These are phyloP conservation scores for Jacaranda copaia DNA, from an alignment of 257 asterid species.

Conservation along the genomic window DNA sequence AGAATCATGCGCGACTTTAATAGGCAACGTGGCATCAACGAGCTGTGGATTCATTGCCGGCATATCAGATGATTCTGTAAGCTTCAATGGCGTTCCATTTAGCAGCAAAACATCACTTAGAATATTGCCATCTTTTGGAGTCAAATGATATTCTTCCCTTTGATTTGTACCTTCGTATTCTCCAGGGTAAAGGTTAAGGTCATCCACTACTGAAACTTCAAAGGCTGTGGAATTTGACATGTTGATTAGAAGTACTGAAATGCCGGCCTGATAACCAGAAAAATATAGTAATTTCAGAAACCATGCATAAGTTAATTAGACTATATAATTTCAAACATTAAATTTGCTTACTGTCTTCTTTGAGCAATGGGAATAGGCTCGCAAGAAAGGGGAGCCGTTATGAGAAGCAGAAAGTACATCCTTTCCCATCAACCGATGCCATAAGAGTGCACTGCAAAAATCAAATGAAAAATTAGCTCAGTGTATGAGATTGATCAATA, in stretches of 20 bases:
- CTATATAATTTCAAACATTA: too few species aligned
- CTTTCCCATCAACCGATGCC: slow-evolving; percentile 84
- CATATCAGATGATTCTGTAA: slow-evolving; percentile 60
- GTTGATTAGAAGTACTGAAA: slow-evolving; percentile 69
- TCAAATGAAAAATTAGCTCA: neutral
- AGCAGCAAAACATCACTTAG: slow-evolving; percentile 69
- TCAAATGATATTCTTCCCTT: slow-evolving; percentile 83
- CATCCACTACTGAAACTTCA: slow-evolving; percentile 49
- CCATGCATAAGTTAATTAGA: neutral
- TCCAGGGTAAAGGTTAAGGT: slow-evolving; percentile 38
- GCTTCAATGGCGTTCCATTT: slow-evolving; percentile 70
- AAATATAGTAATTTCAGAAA: neutral
- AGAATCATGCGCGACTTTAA: slow-evolving; percentile 58
- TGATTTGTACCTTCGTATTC: slow-evolving; percentile 1
- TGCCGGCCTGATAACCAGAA: slow-evolving; percentile 49
- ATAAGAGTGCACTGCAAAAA: slow-evolving; percentile 65
- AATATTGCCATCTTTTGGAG: slow-evolving; percentile 72
- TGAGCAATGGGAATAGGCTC: slow-evolving; percentile 81
- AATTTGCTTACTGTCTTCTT: slow-evolving; percentile 55
- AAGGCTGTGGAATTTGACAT: slow-evolving; percentile 72
- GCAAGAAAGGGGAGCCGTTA: slow-evolving; percentile 60
- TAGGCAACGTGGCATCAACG: slow-evolving; percentile 53
- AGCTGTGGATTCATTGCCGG: slow-evolving; percentile 60
- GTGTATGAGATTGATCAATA: too few species aligned
- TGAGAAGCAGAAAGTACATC: slow-evolving; percentile 67